phyloP scores from a whole-genome alignment of 2,329 filamentous ascomycete species.

The Fusarium transvaalense region DNA sequence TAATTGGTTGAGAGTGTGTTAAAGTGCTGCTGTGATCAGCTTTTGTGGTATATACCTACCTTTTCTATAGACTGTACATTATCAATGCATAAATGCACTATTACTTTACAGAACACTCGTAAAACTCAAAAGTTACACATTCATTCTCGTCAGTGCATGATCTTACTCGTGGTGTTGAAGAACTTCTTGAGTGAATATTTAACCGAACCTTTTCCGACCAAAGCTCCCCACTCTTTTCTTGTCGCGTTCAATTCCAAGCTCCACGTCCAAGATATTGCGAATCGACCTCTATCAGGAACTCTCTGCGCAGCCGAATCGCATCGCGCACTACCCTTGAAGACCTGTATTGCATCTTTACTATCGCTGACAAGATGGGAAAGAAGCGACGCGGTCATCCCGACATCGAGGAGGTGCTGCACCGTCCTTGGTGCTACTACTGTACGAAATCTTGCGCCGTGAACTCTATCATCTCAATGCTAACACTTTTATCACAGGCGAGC shows the following conservation, averaged over 20 bases:
- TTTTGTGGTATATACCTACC: slow-evolving; percentile 19
- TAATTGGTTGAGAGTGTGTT: slow-evolving; percentile 13
- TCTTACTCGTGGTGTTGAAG: background rate
- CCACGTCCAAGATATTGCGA: slow-evolving; percentile 41
- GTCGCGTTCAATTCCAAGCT: slow-evolving; percentile 45
- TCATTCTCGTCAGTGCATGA: background rate
- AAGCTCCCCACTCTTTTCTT: slow-evolving; percentile 46
- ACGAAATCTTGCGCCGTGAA: slow-evolving; percentile 38
- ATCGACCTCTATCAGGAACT: slow-evolving; percentile 35
- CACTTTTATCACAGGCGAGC: slow-evolving; percentile 70
- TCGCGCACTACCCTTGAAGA: slow-evolving; percentile 14
- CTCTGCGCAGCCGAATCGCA: slow-evolving; percentile 26
- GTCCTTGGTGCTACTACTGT: slow-evolving; percentile 99
- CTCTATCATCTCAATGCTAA: slow-evolving; percentile 44
- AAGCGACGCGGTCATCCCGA: slow-evolving; percentile 90
- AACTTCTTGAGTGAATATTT: slow-evolving; percentile 1
- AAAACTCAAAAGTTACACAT: background rate
- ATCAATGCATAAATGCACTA: slow-evolving; percentile 14
- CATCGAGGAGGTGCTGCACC: slow-evolving; percentile 86
- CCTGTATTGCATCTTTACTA: background rate
- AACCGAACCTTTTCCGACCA: slow-evolving; percentile 46
- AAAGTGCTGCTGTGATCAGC: slow-evolving; percentile 5
- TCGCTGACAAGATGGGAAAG: slow-evolving; percentile 75
- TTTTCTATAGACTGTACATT: slow-evolving; percentile 37
- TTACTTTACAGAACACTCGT: background rate